Percentiles rank a stretch among this genome's conserved stretches.
Evolutionary conservation across 1,284 basidiomycete genomes (phyloP).

Genomic region (Rhodotorula sp.): DNA sequence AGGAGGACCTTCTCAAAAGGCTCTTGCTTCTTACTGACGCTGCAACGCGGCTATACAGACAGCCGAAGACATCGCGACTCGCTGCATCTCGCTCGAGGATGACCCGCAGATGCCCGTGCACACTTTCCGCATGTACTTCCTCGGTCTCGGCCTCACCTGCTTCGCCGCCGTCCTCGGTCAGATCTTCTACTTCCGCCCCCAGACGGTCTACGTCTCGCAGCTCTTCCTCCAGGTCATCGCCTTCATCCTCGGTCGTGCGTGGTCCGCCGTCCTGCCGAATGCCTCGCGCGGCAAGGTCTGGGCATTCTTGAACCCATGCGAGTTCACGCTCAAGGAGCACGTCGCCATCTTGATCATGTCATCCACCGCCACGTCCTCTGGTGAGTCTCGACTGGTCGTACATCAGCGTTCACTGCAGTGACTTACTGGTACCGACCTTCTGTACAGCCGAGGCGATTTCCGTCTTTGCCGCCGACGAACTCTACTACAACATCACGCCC

Average conservation of each 20-base stretch:
- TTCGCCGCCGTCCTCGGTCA: slow-evolving; percentile 41
- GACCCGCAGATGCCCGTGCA: slow-evolving; percentile 34
- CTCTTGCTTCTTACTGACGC: background rate
- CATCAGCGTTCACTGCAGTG: too few relatives aligned
- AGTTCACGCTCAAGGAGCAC: slow-evolving; percentile 43
- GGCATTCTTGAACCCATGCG: slow-evolving; percentile 40
- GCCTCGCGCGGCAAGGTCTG: slow-evolving; percentile 32
- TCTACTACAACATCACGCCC: slow-evolving; percentile 60
- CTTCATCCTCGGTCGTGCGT: slow-evolving; percentile 34
- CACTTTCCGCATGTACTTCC: slow-evolving; percentile 35
- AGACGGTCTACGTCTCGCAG: slow-evolving; percentile 39
- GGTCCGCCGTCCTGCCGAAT: slow-evolving; percentile 28
- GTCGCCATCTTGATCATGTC: slow-evolving; percentile 56
- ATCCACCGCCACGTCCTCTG: slow-evolving; percentile 61
- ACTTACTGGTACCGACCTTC: too few relatives aligned
- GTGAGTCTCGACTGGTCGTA: too few relatives aligned
- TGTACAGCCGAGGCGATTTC: slow-evolving; percentile 60
- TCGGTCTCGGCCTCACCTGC: slow-evolving; percentile 31
- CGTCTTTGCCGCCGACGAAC: slow-evolving; percentile 63
- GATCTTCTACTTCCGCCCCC: slow-evolving; percentile 41
- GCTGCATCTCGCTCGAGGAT: slow-evolving; percentile 40
- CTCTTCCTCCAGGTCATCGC: slow-evolving; percentile 41
- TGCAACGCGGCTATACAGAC: slow-evolving; percentile 5
- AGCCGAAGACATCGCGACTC: slow-evolving; percentile 34
- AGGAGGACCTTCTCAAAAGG: background rate